Evolutionary conservation across 1,284 basidiomycete genomes (phyloP), one percentile per base, ranked within the genome.

Genomic region (Lentinus polychrous): DNA sequence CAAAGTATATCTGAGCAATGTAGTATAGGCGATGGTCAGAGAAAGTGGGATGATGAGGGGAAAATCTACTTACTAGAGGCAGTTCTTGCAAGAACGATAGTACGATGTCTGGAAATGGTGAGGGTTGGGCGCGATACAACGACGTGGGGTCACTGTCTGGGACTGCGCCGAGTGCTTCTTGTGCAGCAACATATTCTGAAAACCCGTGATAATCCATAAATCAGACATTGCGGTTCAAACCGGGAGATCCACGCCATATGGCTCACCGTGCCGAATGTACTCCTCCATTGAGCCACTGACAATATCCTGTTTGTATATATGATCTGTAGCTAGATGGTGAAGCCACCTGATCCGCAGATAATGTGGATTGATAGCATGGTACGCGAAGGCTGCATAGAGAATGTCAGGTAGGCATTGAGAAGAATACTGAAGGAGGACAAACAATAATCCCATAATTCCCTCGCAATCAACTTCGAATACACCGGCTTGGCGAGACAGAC

Each of bases 231-330:
- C 24, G 11, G 10, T 27, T 10, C 10, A 10, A 27, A 27, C 10
- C 4, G 5, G 27, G 10, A 27, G 23, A 22, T 7, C 11, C 4
- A 10, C 5, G 20, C 14, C 17, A 14, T 11, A 32, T 33, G n/a
- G 8, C 46, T n/a, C 15, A 48, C 50, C 51, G 7, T 27, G n/a
- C 20, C n/a, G 22, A 14, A 49, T 46, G 33, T 48, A 52, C 12
- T 43, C 39, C 10, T 24, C 23, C 23, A 49, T 8, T 3, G 20
- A 24, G 6, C 44, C 43, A 17, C 34, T 46, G 20, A 49, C 14
- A 11, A 52, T 45, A 17, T 52, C 51, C 20, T 45, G 32, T 15
- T 49, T 49, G 42, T 44, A 50, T 15, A 14, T 17, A 2, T 27
- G 12, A 17, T 33, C 38, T 17, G 39, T 52, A 3, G 45, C 51